Base-by-base conservation (phyloP, 768 basidiomycete genomes). In the Vararia minispora region DNA sequence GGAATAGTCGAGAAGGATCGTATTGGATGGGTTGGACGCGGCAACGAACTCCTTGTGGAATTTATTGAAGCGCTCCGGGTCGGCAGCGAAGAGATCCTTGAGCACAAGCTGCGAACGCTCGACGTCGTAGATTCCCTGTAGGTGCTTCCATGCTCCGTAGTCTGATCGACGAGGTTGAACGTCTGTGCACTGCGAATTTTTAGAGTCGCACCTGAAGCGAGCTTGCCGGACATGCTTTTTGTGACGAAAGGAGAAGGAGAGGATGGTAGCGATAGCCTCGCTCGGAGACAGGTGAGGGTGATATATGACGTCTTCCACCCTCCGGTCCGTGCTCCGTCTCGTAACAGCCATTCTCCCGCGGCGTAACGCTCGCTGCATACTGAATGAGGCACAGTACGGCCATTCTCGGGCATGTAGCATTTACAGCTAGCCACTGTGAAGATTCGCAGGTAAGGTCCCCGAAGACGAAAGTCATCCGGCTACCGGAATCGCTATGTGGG, bases 1-100 rank as follows among this genome's bases (percentile, higher is more conserved):
- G 56, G 90, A 95, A 66, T 86, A 92, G 62, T 99, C 94, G 55
- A 95, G 71, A 43, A 99, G 74, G 67, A 99, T 72, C 36, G 83
- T 81, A 37, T 80, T 79, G 44, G 70, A 67, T 6, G 79, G 70
- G 34, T 80, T 79, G 29, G 66, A 67, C 6, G 71, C 53, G 18
- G 84, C 76, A 28, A 68, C 67, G 62, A 91, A 92, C 45, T 78
- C 70, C 38, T 68, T 71, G 31, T 81, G 87, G 64, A 90, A 91
- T 55, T 80, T 87, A 33, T 72, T 54, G 68, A 97, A 99, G 42
- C 95, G 82, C 39, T 72, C 43, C 12, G 91, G 79, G 63, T 97
- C 91, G 52, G 81, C 68, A 14, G 78, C 78, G 58, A 99, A 99
- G 52, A 99, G 85, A 42, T 95, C 83, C 62, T 84, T 88, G 48